Evolutionary conservation across 1,284 basidiomycete species (phyloP).

Genomic region (Boletellus sp.): DNA sequence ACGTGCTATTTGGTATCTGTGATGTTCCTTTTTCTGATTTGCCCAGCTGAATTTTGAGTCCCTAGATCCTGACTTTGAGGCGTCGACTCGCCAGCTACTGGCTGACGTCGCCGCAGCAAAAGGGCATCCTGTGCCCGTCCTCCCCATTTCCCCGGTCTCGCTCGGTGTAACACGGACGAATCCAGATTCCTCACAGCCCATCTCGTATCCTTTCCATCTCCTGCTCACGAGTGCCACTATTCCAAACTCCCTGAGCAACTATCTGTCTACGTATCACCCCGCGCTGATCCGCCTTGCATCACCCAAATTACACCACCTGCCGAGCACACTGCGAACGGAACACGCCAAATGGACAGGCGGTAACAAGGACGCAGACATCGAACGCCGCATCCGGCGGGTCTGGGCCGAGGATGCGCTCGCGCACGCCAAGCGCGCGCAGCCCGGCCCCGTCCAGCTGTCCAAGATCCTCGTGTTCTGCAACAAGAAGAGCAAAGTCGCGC

Average conservation of each 20-base stretch:
- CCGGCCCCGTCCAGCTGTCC: conserved; percentile 32
- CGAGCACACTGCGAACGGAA: conserved; percentile 63
- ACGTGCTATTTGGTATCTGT: conserved; percentile 76
- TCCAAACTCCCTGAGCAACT: conserved; percentile 67
- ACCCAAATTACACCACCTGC: conserved; percentile 75
- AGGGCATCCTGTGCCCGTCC: conserved; percentile 42
- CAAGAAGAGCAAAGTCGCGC: conserved; percentile 61
- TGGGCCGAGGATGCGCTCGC: conserved; percentile 67
- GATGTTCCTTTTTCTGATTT: neutral
- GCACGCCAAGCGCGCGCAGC: conserved; percentile 27
- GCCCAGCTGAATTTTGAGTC: conserved; percentile 1
- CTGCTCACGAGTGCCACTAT: conserved; percentile 86
- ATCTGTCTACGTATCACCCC: conserved; percentile 62
- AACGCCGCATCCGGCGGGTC: conserved; percentile 64
- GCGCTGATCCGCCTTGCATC: conserved; percentile 66
- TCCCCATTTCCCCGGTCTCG: conserved; percentile 20
- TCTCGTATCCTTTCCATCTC: conserved; percentile 71
- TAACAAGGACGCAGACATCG: conserved; percentile 75
- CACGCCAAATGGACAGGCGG: conserved; percentile 76
- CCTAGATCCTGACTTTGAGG: conserved; percentile 71
- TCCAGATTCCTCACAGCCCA: conserved; percentile 19
- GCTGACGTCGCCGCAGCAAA: conserved; percentile 66
- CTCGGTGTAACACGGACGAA: conserved; percentile 12
- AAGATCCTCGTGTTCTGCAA: conserved; percentile 84
- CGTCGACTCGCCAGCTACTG: conserved; percentile 64